Conservation (phyloP, 371 early-diverging fungal genomes). For the Syncephalastrum sp. region DNA sequence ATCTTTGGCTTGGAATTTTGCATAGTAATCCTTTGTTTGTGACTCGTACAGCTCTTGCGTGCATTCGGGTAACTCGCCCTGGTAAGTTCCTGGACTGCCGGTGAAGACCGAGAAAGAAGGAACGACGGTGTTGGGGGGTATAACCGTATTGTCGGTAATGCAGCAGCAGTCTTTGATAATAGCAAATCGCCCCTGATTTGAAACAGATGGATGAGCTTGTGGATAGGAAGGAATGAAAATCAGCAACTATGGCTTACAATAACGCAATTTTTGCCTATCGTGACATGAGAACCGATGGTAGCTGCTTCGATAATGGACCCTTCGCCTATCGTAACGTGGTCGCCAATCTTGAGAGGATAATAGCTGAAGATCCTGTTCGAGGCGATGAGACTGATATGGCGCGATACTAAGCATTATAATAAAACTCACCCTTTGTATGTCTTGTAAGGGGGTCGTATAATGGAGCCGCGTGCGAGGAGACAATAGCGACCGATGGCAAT, state of each 20-base stretch:
- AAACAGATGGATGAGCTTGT: not conserved
- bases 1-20: slow-evolving; percentile 69
- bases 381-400: not conserved
- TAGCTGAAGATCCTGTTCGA: slow-evolving; percentile 71
- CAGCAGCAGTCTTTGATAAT: slow-evolving; percentile 92
- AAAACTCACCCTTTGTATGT: slow-evolving; percentile 85
- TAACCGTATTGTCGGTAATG: slow-evolving; percentile 89
- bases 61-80: slow-evolving; percentile 84
- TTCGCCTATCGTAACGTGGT: slow-evolving; percentile 89
- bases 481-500: slow-evolving; percentile 92
- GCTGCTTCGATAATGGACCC: slow-evolving; percentile 92
- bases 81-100: slow-evolving; percentile 75
- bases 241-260: slow-evolving; percentile 63
- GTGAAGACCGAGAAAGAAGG: slow-evolving; percentile 87
- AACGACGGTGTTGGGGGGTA: slow-evolving; percentile 90
- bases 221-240: too few species aligned
- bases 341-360: slow-evolving; percentile 95
- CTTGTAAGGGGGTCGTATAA: slow-evolving; percentile 94
- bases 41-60: slow-evolving; percentile 77
- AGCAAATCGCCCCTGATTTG: slow-evolving; percentile 82
- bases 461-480: slow-evolving; percentile 69
- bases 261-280: slow-evolving; percentile 91
- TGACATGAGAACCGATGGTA: slow-evolving; percentile 85
- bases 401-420: not conserved
- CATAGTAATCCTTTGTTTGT: slow-evolving; percentile 74